Base-by-base conservation (phyloP, 495 filamentous ascomycete species). In the Lichenothelia convexa region DNA sequence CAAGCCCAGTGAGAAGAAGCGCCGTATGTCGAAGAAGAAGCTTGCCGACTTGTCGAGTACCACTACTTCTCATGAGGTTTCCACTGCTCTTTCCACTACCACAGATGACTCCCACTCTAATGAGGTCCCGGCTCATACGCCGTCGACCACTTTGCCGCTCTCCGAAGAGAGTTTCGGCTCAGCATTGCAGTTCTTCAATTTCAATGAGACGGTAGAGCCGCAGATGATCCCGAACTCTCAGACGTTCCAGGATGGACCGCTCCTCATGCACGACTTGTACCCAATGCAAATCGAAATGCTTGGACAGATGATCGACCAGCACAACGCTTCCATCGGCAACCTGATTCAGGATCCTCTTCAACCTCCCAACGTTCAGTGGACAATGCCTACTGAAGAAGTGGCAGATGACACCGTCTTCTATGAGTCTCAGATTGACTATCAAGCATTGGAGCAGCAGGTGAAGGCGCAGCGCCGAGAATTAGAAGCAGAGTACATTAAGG, bases 1-100 rank as follows among this genome's bases (percentile, higher is more conserved):
- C 26, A 63, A 61, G 41, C 56, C 64, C 7, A 57, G 53, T 15
- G 55, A 66, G 38, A 65, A 56, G 30, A 64, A 63, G 45, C 54
- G 58, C 21, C 60, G 63, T 29, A 43, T 48, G 46, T 45, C 42
- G 16, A 48, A 48, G 40, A 42, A 20, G 36, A 48, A 48, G 40
- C 30, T 42, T 26, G 42, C 46, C 4, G 40, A 40, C 21, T 26
- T 48, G 13, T 37, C 42, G 17, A 41, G 26, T 20, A 26, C 23
- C 24, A 29, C 24, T n/a, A n/a, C n/a, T n/a, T n/a, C n/a, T n/a
- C n/a, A 7, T 27, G 24, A 27, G 7, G 24, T 13, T 27, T 7
- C 24, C 7, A 7, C 24, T 27, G 24, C 24, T 13, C 13, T 27
- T 13, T 7, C 24, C 7, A 7, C 24, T 7, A 27, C 24, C 13